Percentiles rank a stretch among this genome's conserved stretches.
phyloP scores from a whole-genome alignment of 495 filamentous ascomycete genomes.

The Penicillium ucsense region DNA sequence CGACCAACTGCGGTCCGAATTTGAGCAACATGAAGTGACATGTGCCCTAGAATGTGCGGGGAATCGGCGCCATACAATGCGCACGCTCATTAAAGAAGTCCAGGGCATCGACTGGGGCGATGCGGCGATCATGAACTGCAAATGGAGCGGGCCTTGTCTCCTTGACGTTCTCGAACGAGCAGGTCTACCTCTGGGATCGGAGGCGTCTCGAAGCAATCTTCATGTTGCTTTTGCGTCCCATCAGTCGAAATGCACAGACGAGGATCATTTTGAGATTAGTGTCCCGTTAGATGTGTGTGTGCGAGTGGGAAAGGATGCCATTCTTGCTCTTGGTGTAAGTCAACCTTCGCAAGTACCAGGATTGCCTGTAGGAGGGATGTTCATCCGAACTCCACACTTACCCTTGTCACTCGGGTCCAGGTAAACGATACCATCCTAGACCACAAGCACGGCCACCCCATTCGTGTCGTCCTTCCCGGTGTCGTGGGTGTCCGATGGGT shows the following conservation, averaged over 20 bases:
- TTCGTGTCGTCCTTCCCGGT: slow-evolving; percentile 52
- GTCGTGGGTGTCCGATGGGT: slow-evolving; percentile 52
- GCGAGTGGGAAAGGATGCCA: slow-evolving; percentile 34
- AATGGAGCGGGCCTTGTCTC: slow-evolving; percentile 46
- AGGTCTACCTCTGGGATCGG: slow-evolving; percentile 11
- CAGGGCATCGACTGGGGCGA: slow-evolving; percentile 55
- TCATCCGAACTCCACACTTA: no score
- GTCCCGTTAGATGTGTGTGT: slow-evolving; percentile 41
- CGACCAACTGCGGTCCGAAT: slow-evolving; percentile 32
- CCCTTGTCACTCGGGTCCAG: slow-evolving; percentile 4
- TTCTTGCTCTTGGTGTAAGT: slow-evolving; percentile 30
- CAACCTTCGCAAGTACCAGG: no score
- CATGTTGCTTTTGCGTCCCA: slow-evolving; percentile 49
- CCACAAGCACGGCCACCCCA: slow-evolving; percentile 49
- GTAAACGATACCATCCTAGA: slow-evolving; percentile 52
- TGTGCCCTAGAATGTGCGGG: slow-evolving; percentile 54
- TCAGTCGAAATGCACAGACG: slow-evolving; percentile 40
- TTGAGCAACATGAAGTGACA: slow-evolving; percentile 43
- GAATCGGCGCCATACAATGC: slow-evolving; percentile 56
- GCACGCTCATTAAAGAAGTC: slow-evolving; percentile 50
- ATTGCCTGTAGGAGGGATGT: no score
- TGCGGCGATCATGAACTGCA: slow-evolving; percentile 54
- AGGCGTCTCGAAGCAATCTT: background rate
- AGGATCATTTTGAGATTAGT: slow-evolving; percentile 46
- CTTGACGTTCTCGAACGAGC: slow-evolving; percentile 42